Conservation (phyloP, 139 green algal species). For the Chlorella sp. region DNA sequence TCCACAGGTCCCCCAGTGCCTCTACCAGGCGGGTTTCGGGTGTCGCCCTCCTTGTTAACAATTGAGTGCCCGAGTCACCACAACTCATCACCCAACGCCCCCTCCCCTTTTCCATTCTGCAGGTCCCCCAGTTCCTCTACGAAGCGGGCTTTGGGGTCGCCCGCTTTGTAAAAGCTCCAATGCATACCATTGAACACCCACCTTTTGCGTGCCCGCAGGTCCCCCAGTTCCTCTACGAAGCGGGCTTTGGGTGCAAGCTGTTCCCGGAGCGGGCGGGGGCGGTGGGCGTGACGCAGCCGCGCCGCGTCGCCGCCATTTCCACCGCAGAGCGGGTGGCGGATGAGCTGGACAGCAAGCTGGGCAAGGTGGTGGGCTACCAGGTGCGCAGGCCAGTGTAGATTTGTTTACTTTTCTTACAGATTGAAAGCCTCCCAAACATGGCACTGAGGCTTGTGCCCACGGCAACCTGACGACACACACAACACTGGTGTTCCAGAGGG, state of each 20-base stretch:
- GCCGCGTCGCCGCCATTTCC: constrained; percentile 88
- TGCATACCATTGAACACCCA: too few relatives aligned
- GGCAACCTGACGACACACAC: too few relatives aligned
- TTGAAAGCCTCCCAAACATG: too few relatives aligned
- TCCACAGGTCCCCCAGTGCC: too few relatives aligned
- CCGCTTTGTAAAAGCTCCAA: too few relatives aligned
- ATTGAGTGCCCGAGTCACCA: too few relatives aligned
- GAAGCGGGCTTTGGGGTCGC: constrained; percentile 95
- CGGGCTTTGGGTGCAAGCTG: constrained; percentile 81
- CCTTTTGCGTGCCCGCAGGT: constrained; percentile 64
- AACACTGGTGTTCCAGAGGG: too few relatives aligned
- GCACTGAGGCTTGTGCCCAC: too few relatives aligned
- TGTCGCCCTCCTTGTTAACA: too few relatives aligned
- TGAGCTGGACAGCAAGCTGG: constrained; percentile 81
- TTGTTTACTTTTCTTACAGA: too few relatives aligned
- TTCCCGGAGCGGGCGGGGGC: constrained; percentile 75
- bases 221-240: constrained; percentile 96
- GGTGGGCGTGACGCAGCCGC: constrained; percentile 89
- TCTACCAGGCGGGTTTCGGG: too few relatives aligned
- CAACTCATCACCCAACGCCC: too few relatives aligned
- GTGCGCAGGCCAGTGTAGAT: constrained; percentile 48
- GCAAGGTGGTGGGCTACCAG: constrained; percentile 90
- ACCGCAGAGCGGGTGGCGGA: constrained; percentile 84
- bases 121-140: constrained; percentile 77
- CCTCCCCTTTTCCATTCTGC: background rate